phyloP scores from a whole-genome alignment of 192 early-diverging fungal species.

The Martensiomyces pterosporus region DNA sequence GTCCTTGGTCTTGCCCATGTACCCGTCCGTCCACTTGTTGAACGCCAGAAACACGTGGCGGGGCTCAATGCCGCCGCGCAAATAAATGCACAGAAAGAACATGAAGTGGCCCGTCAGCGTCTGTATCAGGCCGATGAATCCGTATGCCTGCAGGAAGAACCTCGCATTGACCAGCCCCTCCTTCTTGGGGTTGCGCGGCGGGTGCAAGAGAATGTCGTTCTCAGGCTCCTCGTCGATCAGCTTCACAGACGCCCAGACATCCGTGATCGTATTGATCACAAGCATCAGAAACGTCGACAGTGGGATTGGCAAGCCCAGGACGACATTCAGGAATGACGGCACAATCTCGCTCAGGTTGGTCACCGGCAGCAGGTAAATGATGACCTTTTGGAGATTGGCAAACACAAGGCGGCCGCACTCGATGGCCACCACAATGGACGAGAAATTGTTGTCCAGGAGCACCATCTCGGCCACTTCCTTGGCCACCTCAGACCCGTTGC shows the following conservation, averaged over 20 bases:
- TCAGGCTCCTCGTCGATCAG: constrained; percentile 78
- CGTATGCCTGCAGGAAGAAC: constrained; percentile 71
- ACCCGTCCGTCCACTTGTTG: constrained; percentile 55
- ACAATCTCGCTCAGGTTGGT: constrained; percentile 72
- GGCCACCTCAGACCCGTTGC: constrained; percentile 74
- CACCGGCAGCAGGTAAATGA: constrained; percentile 76
- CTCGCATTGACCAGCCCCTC: constrained; percentile 64
- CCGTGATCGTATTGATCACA: constrained; percentile 64
- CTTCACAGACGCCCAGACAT: constrained; percentile 57
- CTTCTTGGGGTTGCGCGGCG: constrained; percentile 65
- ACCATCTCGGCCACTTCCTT: constrained; percentile 66
- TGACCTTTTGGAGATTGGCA: constrained; percentile 85
- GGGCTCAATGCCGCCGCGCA: constrained; percentile 55
- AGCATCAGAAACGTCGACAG: constrained; percentile 79
- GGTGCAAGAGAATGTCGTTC: constrained; percentile 62
- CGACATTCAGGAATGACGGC: constrained; percentile 73
- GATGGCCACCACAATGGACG: constrained; percentile 67
- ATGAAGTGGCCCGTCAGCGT: constrained; percentile 62
- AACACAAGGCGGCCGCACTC: constrained; percentile 79
- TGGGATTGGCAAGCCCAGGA: constrained; percentile 75
- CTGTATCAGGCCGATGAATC: constrained; percentile 71
- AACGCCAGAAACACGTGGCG: constrained; percentile 55
- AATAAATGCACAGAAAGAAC: constrained; percentile 66
- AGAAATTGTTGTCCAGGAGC: constrained; percentile 62
- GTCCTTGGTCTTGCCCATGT: constrained; percentile 45